These are phyloP conservation scores for Candida sanyaensis DNA, from an alignment of 1,139 yeast genomes.

Conservation along the genomic window DNA sequence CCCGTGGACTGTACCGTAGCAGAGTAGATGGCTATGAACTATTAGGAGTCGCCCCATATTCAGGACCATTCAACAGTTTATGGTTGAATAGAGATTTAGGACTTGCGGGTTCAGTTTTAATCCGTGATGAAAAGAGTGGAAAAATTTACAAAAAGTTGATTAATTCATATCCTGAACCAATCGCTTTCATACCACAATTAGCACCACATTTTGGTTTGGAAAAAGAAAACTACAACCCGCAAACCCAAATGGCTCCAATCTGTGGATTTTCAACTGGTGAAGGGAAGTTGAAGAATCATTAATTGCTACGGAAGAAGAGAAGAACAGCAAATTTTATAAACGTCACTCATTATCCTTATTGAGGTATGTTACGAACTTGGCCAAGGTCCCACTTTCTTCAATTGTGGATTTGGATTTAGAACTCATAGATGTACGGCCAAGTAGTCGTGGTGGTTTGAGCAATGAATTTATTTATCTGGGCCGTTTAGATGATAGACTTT, in stretches of 20 bases:
- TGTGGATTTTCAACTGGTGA: constrained; percentile 44
- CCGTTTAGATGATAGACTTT: constrained; percentile 65
- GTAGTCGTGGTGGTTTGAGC: constrained; percentile 59
- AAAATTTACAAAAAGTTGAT: constrained; percentile 45
- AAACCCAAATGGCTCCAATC: constrained; percentile 65
- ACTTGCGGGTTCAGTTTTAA: constrained; percentile 61
- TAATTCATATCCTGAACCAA: constrained; percentile 61
- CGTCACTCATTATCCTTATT: constrained; percentile 57
- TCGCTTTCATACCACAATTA: constrained; percentile 64
- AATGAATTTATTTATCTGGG: constrained; percentile 67
- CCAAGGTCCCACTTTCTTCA: constrained; percentile 50
- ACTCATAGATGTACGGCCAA: constrained; percentile 64
- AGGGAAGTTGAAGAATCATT: constrained; percentile 16
- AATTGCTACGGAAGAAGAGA: constrained; percentile 59
- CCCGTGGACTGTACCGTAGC: constrained; percentile 29
- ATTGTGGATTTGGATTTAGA: constrained; percentile 62
- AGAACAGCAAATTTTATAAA: constrained; percentile 59
- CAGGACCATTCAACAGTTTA: constrained; percentile 53
- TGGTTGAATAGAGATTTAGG: constrained; percentile 75
- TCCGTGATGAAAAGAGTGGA: constrained; percentile 31
- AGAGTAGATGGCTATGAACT: constrained; percentile 59
- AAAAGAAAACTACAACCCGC: constrained; percentile 55
- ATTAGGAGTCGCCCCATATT: constrained; percentile 68
- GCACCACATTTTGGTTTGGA: constrained; percentile 68
- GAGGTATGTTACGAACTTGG: constrained; percentile 55